phyloP scores from a whole-genome alignment of 306 rosid genomes.

The Prunus campanulata region DNA sequence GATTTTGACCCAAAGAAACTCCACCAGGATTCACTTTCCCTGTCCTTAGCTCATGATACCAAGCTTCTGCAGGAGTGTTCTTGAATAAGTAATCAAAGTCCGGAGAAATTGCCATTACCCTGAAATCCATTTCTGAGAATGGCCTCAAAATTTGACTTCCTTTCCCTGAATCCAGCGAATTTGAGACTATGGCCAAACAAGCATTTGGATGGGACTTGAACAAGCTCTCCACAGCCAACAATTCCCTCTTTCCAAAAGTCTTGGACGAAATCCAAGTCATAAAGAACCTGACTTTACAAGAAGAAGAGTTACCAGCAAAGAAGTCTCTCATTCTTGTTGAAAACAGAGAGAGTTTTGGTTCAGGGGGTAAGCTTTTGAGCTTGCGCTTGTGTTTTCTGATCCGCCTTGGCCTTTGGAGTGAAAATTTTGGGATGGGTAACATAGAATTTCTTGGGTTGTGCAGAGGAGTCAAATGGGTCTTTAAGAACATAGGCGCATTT shows the following conservation, averaged over 20 bases:
- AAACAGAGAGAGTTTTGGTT: constrained; percentile 24
- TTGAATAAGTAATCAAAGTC: constrained; percentile 65
- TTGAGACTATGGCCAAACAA: constrained; percentile 74
- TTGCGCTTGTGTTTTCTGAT: constrained; percentile 50
- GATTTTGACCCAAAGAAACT: constrained; percentile 79
- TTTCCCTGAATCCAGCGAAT: constrained; percentile 51
- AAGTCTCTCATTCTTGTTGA: constrained; percentile 44
- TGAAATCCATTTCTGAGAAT: constrained; percentile 41
- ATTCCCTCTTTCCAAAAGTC: constrained; percentile 58
- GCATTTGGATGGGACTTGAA: constrained; percentile 68
- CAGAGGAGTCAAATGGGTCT: constrained; percentile 27
- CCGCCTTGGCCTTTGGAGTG: constrained; percentile 22
- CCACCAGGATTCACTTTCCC: constrained; percentile 79
- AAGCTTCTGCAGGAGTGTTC: constrained; percentile 61
- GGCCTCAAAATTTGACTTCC: constrained; percentile 57
- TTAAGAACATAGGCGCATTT: constrained; percentile 23
- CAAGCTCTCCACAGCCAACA: constrained; percentile 63
- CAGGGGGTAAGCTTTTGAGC: constrained; percentile 33
- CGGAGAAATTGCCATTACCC: constrained; percentile 57
- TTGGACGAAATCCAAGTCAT: constrained; percentile 92
- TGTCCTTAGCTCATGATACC: constrained; percentile 51
- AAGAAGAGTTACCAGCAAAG: constrained; percentile 31
- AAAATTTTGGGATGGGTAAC: background rate
- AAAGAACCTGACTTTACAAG: constrained; percentile 64
- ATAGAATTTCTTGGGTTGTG: constrained; percentile 19